phyloP scores from a whole-genome alignment of 2,329 filamentous ascomycete genomes.

The Akanthomyces uredinophilus region DNA sequence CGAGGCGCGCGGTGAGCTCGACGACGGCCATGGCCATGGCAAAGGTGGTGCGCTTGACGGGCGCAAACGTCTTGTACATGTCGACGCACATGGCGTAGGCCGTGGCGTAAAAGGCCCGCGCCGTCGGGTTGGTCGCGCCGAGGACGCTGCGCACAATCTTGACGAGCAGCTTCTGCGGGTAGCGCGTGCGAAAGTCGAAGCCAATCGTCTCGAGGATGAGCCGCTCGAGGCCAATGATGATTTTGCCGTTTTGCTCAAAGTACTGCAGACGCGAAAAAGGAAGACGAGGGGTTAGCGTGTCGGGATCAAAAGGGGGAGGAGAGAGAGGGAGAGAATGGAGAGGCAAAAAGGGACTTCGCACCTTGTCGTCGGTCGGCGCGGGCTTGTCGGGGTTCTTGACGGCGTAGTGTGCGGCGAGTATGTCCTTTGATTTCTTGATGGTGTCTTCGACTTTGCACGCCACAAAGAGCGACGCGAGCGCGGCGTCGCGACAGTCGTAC shows the following conservation, averaged over 20 bases:
- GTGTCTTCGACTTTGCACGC: conserved; percentile 98
- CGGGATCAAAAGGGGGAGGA: no score
- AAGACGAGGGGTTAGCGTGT: neutral
- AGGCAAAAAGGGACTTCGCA: conserved; percentile 33
- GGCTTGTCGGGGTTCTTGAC: conserved; percentile 65
- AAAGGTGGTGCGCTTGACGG: conserved; percentile 82
- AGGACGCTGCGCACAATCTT: conserved; percentile 66
- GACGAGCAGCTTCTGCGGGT: conserved; percentile 78
- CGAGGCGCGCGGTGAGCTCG: conserved; percentile 71
- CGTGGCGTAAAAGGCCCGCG: conserved; percentile 55
- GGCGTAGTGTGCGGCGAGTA: conserved; percentile 86
- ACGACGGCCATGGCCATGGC: conserved; percentile 78
- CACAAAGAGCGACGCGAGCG: conserved; percentile 81
- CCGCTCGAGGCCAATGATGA: conserved; percentile 83
- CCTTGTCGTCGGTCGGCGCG: conserved; percentile 75
- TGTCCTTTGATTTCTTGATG: conserved; percentile 91
- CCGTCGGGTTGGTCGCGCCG: conserved; percentile 33
- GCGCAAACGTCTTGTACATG: conserved; percentile 87
- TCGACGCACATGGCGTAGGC: conserved; percentile 84
- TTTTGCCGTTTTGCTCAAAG: conserved; percentile 73
- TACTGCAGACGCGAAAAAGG: conserved; percentile 48
- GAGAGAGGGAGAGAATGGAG: no score
- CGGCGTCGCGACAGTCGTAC: conserved; percentile 82
- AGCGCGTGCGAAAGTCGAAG: conserved; percentile 88
- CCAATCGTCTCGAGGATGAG: conserved; percentile 87